phyloP scores from a whole-genome alignment of 805 yeast genomes.

The Teunomyces barrocoloradensis region DNA sequence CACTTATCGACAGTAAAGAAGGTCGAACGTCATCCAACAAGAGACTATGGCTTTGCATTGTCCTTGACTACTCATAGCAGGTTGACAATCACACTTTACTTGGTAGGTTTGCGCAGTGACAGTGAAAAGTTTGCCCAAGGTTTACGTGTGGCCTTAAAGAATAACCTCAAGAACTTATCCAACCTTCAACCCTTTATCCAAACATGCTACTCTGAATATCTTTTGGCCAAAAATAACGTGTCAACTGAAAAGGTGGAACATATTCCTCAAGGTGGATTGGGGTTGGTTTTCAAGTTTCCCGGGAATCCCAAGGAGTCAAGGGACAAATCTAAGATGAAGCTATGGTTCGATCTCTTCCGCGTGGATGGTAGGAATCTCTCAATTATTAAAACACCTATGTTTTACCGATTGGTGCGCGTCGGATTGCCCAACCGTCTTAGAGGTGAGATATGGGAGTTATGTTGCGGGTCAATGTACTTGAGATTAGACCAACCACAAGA shows the following conservation, averaged over 20 bases:
- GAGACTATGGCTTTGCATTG: constrained; percentile 74
- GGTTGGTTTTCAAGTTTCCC: constrained; percentile 80
- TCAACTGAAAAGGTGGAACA: constrained; percentile 40
- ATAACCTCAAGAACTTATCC: constrained; percentile 61
- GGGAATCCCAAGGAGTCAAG: constrained; percentile 77
- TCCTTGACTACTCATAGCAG: constrained; percentile 68
- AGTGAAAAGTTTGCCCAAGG: constrained; percentile 77
- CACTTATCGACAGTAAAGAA: constrained; percentile 78
- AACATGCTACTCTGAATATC: constrained; percentile 81
- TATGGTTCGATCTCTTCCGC: constrained; percentile 91
- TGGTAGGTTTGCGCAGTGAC: constrained; percentile 74
- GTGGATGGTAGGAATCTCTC: constrained; percentile 84
- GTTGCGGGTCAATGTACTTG: constrained; percentile 79
- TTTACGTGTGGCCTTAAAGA: constrained; percentile 58
- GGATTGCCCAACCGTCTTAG: constrained; percentile 93
- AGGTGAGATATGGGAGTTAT: constrained; percentile 95
- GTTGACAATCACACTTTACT: constrained; percentile 60
- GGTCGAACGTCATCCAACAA: constrained; percentile 81
- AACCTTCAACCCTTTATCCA: constrained; percentile 62
- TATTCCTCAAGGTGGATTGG: constrained; percentile 83
- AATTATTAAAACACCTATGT: constrained; percentile 68
- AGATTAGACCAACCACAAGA: constrained; percentile 61
- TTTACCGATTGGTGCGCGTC: constrained; percentile 78
- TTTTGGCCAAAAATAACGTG: constrained; percentile 58
- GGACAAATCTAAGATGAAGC: constrained; percentile 80